These are phyloP conservation scores for Cordyceps militaris DNA, from an alignment of 2,329 filamentous ascomycete species.

Conservation along the genomic window DNA sequence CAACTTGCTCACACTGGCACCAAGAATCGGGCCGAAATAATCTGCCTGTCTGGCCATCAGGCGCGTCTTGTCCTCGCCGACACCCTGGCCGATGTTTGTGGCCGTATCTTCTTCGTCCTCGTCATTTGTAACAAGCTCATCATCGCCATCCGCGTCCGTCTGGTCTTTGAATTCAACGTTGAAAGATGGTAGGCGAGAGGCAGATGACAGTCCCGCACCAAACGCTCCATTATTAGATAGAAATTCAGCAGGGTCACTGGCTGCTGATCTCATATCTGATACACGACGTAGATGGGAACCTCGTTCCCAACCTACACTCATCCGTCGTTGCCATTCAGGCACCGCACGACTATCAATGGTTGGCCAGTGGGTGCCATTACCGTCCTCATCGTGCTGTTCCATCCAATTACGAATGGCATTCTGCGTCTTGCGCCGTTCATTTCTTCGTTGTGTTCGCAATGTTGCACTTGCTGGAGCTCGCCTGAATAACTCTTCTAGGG, in stretches of 20 bases:
- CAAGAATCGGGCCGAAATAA: slow-evolving; percentile 8
- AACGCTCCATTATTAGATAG: slow-evolving; percentile 42
- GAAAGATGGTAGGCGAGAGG: slow-evolving; percentile 28
- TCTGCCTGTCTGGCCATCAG: slow-evolving; percentile 25
- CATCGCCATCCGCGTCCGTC: slow-evolving; percentile 81
- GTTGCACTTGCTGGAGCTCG: slow-evolving; percentile 59
- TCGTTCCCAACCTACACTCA: slow-evolving; percentile 45
- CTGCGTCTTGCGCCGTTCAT: slow-evolving; percentile 65
- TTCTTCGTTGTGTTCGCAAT: slow-evolving; percentile 51
- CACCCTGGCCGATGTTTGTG: slow-evolving; percentile 33
- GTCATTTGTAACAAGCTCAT: slow-evolving; percentile 78
- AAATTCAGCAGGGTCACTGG: slow-evolving; percentile 59
- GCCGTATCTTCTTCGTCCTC: slow-evolving; percentile 56
- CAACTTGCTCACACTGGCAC: slow-evolving; percentile 24
- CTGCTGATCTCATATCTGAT: slow-evolving; percentile 52
- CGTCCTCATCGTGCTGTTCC: slow-evolving; percentile 57
- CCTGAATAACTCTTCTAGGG: slow-evolving; percentile 85
- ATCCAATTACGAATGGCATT: slow-evolving; percentile 88
- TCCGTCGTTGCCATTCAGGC: slow-evolving; percentile 43
- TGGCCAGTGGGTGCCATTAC: slow-evolving; percentile 41
- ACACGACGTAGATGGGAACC: slow-evolving; percentile 41
- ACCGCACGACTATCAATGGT: slow-evolving; percentile 38
- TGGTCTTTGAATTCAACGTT: slow-evolving; percentile 47
- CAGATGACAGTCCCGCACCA: slow-evolving; percentile 26
- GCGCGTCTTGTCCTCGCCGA: slow-evolving; percentile 20